Evolutionary conservation across 371 early-diverging fungal genomes (phyloP).

Genomic region (Phascolomyces articulosus): DNA sequence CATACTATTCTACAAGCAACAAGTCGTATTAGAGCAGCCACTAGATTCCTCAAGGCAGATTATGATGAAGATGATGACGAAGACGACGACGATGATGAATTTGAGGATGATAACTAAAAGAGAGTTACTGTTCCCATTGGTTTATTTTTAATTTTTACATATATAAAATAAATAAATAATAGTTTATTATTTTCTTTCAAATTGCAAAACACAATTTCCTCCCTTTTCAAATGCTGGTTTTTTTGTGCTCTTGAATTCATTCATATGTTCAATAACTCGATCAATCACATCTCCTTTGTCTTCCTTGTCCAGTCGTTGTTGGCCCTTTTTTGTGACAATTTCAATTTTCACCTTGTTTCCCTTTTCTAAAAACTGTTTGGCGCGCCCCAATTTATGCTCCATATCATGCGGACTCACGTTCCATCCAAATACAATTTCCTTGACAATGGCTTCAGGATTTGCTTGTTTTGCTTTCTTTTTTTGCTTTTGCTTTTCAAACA

Average conservation of each 20-base stretch:
- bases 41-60: slow-evolving; percentile 9
- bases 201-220: slow-evolving; percentile 41
- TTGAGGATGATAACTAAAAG: not conserved
- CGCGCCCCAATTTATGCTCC: slow-evolving; percentile 57
- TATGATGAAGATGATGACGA: slow-evolving; percentile 7
- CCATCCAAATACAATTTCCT: slow-evolving; percentile 65
- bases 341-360: slow-evolving; percentile 62
- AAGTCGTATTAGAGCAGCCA: slow-evolving; percentile 3
- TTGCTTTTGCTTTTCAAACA: slow-evolving; percentile 57
- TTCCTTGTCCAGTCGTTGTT: slow-evolving; percentile 25
- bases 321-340: slow-evolving; percentile 56
- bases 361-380: slow-evolving; percentile 57
- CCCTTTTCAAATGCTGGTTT: slow-evolving; percentile 24
- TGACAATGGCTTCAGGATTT: slow-evolving; percentile 42
- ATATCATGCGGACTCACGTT: slow-evolving; percentile 60
- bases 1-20: slow-evolving; percentile 35
- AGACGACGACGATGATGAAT: not conserved
- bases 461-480: slow-evolving; percentile 51
- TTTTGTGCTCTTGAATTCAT: slow-evolving; percentile 38
- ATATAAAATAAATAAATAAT: not conserved
- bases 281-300: slow-evolving; percentile 26
- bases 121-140: not conserved
- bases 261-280: slow-evolving; percentile 19
- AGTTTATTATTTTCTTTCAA: slow-evolving; percentile 21
- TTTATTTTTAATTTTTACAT: not conserved